Base-by-base conservation (phyloP, 1,284 basidiomycete genomes). In the Nidula niveotomentosa region DNA sequence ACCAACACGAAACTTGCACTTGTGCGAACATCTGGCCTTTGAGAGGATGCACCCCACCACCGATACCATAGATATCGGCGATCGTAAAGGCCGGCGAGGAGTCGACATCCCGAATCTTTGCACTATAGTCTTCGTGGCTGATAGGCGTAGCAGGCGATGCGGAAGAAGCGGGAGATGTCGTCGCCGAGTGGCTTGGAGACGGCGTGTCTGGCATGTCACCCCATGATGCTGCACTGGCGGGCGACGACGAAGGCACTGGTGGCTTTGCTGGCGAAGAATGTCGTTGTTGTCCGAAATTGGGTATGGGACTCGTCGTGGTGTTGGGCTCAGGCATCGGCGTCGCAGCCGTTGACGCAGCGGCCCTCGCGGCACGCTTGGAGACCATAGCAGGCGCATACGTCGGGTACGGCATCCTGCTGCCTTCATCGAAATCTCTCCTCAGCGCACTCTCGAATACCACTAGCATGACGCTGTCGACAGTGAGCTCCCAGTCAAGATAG, bases 401-500 rank as follows among this genome's bases (percentile, higher is more conserved):
- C 0, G 85, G 85, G 56, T 85, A 88, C 0, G 81, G 77, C 0
- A 79, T 77, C 9, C 60, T 61, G 0, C 69, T 58, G n/a, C 77
- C 39, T 9, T 15, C 76, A 17, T 73, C 71, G 63, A 89, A 92
- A 53, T 91, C 88, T 23, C 76, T 74, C 36, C 78, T 76, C 0
- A 93, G 81, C 67, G 79, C 80, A 0, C 63, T 65, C 62, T 90
- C 84, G 65, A 93, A 93, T 46, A 80, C 83, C 8, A 68, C 63
- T 2, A 94, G 76, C 3, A 89, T 87, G 0, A 76, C 69, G 0
- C 85, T 84, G 52, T 88, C 86, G 51, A 93, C 88, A 52, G 89
- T 90, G 8, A 96, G 79, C 68, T 94, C 89, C 93, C 94, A 96
- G 66, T 95, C 93, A 35, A 96, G 76, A 67, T 96, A 96, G 33